A percentile compares a stretch with the other conserved stretches of the same genome.
Evolutionary conservation across 208 protist species (phyloP).

Genomic region (Leishmania amazonensis): DNA sequence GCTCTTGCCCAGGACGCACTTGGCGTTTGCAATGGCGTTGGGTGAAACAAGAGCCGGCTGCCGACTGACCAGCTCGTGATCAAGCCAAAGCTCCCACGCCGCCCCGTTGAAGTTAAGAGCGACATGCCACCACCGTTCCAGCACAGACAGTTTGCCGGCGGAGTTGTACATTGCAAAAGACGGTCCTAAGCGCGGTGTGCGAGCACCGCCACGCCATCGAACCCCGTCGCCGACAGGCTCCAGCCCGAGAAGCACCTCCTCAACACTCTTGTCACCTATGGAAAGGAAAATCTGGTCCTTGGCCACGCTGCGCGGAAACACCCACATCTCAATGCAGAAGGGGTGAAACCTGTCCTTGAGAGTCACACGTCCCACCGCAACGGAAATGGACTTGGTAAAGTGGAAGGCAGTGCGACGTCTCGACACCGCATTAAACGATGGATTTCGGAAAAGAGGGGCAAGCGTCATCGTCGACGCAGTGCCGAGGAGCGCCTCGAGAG

Average conservation of each 20-base stretch:
- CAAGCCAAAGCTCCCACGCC: conserved; percentile 82
- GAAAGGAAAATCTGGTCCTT: conserved; percentile 79
- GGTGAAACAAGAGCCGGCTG: conserved; percentile 60
- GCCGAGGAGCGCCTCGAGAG: conserved; percentile 7
- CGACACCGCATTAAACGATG: conserved; percentile 8
- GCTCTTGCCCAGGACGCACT: conserved; percentile 71
- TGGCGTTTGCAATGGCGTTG: conserved; percentile 57
- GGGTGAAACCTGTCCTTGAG: conserved; percentile 81
- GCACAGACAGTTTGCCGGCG: conserved; percentile 44
- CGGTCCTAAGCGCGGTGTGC: conserved; percentile 75
- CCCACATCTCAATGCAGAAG: conserved; percentile 90
- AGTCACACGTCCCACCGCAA: conserved; percentile 64
- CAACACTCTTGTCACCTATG: conserved; percentile 80
- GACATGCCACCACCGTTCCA: conserved; percentile 87
- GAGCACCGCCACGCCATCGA: conserved; percentile 75
- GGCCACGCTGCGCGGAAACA: conserved; percentile 65
- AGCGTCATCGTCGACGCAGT: conserved; percentile 7
- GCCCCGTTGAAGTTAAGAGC: conserved; percentile 89
- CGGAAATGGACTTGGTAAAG: conserved; percentile 63
- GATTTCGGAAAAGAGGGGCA: conserved; percentile 34
- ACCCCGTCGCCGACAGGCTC: conserved; percentile 68
- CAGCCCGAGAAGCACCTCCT: conserved; percentile 86
- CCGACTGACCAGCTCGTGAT: conserved; percentile 55
- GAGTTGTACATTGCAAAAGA: conserved; percentile 69
- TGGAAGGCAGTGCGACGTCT: conserved; percentile 45